Percentiles rank a stretch among this genome's conserved stretches.
These are phyloP conservation scores for Choricystis sp. DNA, from an alignment of 139 green algal genomes.

Conservation along the genomic window DNA sequence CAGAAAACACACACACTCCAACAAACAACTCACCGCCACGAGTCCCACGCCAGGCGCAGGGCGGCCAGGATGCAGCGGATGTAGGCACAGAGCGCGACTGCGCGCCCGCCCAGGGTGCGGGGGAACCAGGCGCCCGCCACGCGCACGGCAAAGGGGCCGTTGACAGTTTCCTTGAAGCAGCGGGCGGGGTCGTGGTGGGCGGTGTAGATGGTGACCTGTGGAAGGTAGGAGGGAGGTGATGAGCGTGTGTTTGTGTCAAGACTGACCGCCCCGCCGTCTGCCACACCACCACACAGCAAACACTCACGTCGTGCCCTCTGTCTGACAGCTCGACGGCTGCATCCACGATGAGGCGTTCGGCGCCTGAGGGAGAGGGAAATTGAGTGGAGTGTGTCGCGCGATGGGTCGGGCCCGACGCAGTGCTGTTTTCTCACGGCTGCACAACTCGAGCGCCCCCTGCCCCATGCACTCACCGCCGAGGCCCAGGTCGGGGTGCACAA, in stretches of 20 bases:
- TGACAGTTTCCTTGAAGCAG: slow-evolving; percentile 82
- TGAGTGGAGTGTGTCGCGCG: no score
- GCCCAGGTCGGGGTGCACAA: slow-evolving; percentile 84
- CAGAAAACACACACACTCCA: neutral
- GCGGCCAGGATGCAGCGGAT: slow-evolving; percentile 61
- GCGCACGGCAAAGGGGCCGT: slow-evolving; percentile 52
- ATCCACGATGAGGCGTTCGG: slow-evolving; percentile 92
- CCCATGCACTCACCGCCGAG: slow-evolving; percentile 40
- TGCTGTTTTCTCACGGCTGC: neutral
- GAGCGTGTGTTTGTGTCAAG: neutral
- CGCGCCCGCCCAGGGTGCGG: slow-evolving; percentile 37
- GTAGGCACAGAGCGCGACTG: slow-evolving; percentile 70
- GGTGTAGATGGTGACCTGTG: slow-evolving; percentile 78
- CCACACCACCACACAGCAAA: neutral
- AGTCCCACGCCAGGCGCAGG: slow-evolving; percentile 37
- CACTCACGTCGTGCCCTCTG: slow-evolving; percentile 43
- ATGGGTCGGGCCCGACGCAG: no score
- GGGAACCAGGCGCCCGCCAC: slow-evolving; percentile 77
- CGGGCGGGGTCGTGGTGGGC: slow-evolving; percentile 59
- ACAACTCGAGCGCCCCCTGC: neutral
- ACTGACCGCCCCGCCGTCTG: neutral
- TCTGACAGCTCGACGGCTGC: slow-evolving; percentile 66
- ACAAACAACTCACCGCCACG: slow-evolving; percentile 7
- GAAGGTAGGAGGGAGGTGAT: neutral
- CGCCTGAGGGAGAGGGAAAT: slow-evolving; percentile 26